Evolutionary conservation across 768 basidiomycete genomes (phyloP), one percentile per base, ranked within the genome.

Genomic region (Cystofilobasidium capitatum): DNA sequence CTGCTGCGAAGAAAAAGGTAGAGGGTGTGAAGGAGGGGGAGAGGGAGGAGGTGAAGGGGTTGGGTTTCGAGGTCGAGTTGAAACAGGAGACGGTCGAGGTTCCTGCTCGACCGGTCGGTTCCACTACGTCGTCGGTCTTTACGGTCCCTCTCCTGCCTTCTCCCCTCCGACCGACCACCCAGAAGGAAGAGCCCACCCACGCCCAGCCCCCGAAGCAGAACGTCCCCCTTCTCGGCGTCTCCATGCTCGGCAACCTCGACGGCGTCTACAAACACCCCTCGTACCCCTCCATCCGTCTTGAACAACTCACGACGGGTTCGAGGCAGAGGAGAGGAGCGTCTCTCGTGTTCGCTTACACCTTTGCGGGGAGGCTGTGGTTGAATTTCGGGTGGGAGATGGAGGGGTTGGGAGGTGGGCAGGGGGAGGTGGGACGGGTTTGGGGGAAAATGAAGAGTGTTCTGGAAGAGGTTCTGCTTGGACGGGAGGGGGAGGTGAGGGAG

Each of bases 291-390:
- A 17, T 68, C 49, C 31, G 35, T 12, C 79, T 91, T 24, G 83
- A 87, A 70, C 85, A 85, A 1, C 79, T 92, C 31, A 90, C 87
- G 31, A 91, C 89, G 1, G 89, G 88, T 1, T 89, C 87, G 5
- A 81, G 89, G 17, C 89, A 91, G 74, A 83, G 88, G 2, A 73
- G 81, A 0, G 84, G 88, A 8, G 88, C 84, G 1, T 85, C 89
- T 82, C 79, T 92, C 42, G 75, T 92, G 20, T 89, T 91, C 68
- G 86, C 85, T 1, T 77, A 77, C 69, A 77, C 76, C 1, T 77
- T 78, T 62, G 72, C 66, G 6, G 40, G 44, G 16, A 85, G 84
- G 76, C 75, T 91, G 22, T 89, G 86, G 86, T 72, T 91, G 31
- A 88, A 85, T 71, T 78, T 91, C 26, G 87, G 88, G 0, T 89